phyloP scores from a whole-genome alignment of 169 alveolate genomes.

The Cryptosporidium sp. region DNA sequence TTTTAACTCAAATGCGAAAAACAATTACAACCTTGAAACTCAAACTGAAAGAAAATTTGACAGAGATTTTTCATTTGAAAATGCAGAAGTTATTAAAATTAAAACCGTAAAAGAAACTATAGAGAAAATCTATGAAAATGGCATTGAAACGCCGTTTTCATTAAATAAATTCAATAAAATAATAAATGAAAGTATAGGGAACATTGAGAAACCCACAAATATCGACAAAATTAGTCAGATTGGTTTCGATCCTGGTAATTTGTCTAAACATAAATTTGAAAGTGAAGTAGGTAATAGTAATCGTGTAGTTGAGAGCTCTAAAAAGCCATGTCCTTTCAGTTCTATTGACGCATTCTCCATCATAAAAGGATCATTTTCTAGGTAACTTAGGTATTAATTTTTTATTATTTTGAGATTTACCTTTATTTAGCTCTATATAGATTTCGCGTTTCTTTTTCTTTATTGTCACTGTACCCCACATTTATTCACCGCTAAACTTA shows the following conservation, averaged over 20 bases:
- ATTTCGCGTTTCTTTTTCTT: neutral
- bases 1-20: neutral
- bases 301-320: neutral
- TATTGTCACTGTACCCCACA: neutral
- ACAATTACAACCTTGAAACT: neutral
- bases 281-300: neutral
- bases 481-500: neutral
- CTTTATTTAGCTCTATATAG: neutral
- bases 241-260: neutral
- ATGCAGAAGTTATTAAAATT: neutral
- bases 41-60: neutral
- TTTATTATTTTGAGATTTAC: neutral
- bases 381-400: conserved; percentile 3
- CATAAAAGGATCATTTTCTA: conserved; percentile 34
- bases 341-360: conserved; percentile 72
- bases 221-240: neutral
- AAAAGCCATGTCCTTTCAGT: conserved; percentile 65
- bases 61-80: neutral
- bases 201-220: conserved; percentile 3
- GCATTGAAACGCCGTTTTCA: neutral
- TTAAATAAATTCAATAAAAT: conserved; percentile 1
- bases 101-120: conserved; percentile 27
- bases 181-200: neutral
- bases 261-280: neutral
- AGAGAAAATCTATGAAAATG: conserved; percentile 15